Conservation (phyloP, 805 yeast genomes). For the Groenewaldozyma tartarivorans region DNA sequence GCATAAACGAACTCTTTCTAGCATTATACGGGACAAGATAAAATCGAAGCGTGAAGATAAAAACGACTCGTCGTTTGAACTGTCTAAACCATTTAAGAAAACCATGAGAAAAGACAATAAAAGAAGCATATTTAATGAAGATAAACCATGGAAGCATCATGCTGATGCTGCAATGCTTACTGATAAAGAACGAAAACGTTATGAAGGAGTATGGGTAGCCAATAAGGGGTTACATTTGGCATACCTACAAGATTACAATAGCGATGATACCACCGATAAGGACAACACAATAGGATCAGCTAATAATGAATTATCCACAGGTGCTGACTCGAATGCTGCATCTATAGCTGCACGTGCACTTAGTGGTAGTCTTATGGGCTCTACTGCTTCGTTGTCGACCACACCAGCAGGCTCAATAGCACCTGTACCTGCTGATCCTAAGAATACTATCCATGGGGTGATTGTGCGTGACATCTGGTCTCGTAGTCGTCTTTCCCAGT, state of each 20-base stretch:
- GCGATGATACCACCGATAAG: background rate
- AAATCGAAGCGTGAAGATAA: background rate
- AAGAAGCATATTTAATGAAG: slow-evolving; percentile 57
- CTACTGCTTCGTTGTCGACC: background rate
- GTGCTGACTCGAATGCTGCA: background rate
- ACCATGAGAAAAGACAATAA: slow-evolving; percentile 32
- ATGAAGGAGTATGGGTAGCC: slow-evolving; percentile 91
- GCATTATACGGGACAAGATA: background rate
- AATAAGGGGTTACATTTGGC: slow-evolving; percentile 48
- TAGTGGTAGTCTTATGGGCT: background rate
- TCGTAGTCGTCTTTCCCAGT: slow-evolving; percentile 62
- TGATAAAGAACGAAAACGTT: slow-evolving; percentile 66
- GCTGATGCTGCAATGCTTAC: slow-evolving; percentile 40
- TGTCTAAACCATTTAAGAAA: slow-evolving; percentile 8
- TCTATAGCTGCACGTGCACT: background rate
- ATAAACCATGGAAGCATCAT: slow-evolving; percentile 92
- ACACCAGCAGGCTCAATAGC: slow-evolving; percentile 12
- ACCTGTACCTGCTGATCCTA: slow-evolving; percentile 20
- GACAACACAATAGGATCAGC: background rate
- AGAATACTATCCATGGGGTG: slow-evolving; percentile 41
- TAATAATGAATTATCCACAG: background rate
- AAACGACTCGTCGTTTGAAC: background rate
- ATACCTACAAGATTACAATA: background rate
- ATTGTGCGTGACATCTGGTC: slow-evolving; percentile 76
- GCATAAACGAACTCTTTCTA: background rate